phyloP scores from a whole-genome alignment of 805 yeast species.

The Metschnikowia baotianmanensis region DNA sequence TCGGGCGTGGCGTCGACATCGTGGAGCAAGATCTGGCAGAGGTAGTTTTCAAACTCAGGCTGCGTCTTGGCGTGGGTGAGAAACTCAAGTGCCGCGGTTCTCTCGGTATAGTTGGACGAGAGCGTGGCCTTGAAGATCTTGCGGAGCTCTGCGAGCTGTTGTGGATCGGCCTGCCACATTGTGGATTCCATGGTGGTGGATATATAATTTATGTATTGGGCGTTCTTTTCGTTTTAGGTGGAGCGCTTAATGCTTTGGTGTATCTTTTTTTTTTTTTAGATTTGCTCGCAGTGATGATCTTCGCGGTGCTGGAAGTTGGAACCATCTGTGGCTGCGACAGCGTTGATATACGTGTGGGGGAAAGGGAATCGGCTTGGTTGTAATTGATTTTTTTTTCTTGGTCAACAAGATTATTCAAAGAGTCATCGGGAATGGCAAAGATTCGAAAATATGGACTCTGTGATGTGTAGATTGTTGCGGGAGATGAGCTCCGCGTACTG shows the following conservation, averaged over 20 bases:
- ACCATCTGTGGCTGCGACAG: too few relatives aligned
- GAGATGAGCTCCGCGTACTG: too few relatives aligned
- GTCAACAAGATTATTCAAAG: too few relatives aligned
- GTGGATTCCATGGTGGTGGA: too few relatives aligned
- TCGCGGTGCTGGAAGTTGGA: not conserved
- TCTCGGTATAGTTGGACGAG: conserved; percentile 51
- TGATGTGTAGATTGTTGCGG: too few relatives aligned
- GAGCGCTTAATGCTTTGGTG: not conserved
- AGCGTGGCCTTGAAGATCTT: conserved; percentile 69
- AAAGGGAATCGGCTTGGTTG: too few relatives aligned
- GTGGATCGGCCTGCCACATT: conserved; percentile 69
- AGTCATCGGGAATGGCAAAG: too few relatives aligned
- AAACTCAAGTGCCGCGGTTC: conserved; percentile 70
- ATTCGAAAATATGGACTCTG: too few relatives aligned
- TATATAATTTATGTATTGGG: not conserved
- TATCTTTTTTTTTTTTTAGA: not conserved
- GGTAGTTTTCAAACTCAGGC: conserved; percentile 79
- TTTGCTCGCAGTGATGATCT: not conserved
- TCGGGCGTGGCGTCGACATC: conserved; percentile 49
- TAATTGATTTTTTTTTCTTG: too few relatives aligned
- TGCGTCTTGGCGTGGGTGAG: conserved; percentile 65
- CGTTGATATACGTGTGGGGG: too few relatives aligned
- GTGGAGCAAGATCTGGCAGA: conserved; percentile 63
- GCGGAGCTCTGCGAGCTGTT: conserved; percentile 61
- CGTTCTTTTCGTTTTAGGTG: not conserved